Base-by-base conservation (phyloP, 176 grass and related monocot species). In the Pontederia crassipes region DNA sequence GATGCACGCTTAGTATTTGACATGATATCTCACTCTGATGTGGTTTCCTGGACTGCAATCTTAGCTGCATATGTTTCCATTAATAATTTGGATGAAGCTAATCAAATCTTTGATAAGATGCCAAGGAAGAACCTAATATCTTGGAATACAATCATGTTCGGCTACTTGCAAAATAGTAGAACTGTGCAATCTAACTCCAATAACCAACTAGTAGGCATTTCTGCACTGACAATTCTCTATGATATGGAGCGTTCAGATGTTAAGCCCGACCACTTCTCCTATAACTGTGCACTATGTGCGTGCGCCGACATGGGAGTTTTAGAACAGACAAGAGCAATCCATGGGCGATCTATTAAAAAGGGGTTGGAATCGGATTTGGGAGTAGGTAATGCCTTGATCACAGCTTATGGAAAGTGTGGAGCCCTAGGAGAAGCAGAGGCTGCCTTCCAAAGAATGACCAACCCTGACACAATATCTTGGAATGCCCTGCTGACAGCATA, bases 361-460 rank as follows among this genome's bases (percentile, higher is more conserved):
- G 59, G 59, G 45, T 64, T 64, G 11, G 51, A 64, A 16, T 56
- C 71, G 11, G 71, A 74, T 35, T 12, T 74, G 14, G 71, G 71
- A 74, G 71, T 74, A 8, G 59, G 59, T 11, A 74, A 64, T 48
- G 71, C 71, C 2, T 56, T 74, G 18, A 74, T 73, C 9, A 54
- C 71, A 11, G 71, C 28, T 2, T 74, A 74, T 64, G 70, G 70
- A 46, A 73, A 73, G 54, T 73, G 70, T 54, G 70, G 70, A 73
- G 58, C 49, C 62, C 70, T 73, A 46, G 24, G 12, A 46, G 49
- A 73, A 54, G 70, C 70, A 26, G 58, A 73, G 51, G n/a, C 15
- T 12, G 49, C 26, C 14, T 73, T 73, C 54, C 49, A 27, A 32
- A 55, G 11, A n/a, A 62, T 73, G 48, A 46, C 10, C 28, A 54